Evolutionary conservation across 805 yeast species (phyloP), one percentile per base, ranked within the genome.

Genomic region (Cyberlindnera japonica): DNA sequence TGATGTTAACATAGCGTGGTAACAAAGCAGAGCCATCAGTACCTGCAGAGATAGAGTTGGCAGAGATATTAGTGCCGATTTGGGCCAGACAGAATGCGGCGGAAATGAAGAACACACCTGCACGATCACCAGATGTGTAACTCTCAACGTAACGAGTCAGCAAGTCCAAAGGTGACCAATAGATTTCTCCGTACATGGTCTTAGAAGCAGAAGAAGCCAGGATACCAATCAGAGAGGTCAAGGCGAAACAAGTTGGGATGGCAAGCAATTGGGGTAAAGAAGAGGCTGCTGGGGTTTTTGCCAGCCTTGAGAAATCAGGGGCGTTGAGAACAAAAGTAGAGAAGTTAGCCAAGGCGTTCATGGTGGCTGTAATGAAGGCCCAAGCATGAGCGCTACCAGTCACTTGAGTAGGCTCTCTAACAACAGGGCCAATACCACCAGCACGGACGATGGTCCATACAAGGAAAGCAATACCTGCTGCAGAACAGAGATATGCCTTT

Each of bases 311-410:
- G 62, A 88, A 88, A 68, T 88, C 96, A 2, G 96, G 95, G 13
- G 93, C 85, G 64, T 88, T 88, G 39, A 83, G 75, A 55, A 89
- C 83, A 54, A 88, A 72, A n/a, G 96, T 83, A 5, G 95, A 93
- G 57, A 88, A 88, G 64, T 87, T 88, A 20, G 95, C 85, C 47
- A 88, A 65, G 16, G 89, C 73, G 63, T 80, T 82, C 95, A 89
- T 84, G 23, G 80, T 70, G 5, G 91, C 77, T 51, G 72, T 72
- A 38, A 88, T 75, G 57, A 87, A 88, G 1, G 85, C 87, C 97
- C 97, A 89, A 19, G 77, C 88, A 48, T 81, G 75, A 3, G 64
- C 82, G 12, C 79, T 64, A 8, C 89, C 85, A 16, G 64, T 57
- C n/a, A 82, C 59, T 0, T 65, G 55, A 3, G 79, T 67, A 6